Evolutionary conservation across 352 stramenopile genomes (phyloP).

Genomic region (Phytophthora vignae): DNA sequence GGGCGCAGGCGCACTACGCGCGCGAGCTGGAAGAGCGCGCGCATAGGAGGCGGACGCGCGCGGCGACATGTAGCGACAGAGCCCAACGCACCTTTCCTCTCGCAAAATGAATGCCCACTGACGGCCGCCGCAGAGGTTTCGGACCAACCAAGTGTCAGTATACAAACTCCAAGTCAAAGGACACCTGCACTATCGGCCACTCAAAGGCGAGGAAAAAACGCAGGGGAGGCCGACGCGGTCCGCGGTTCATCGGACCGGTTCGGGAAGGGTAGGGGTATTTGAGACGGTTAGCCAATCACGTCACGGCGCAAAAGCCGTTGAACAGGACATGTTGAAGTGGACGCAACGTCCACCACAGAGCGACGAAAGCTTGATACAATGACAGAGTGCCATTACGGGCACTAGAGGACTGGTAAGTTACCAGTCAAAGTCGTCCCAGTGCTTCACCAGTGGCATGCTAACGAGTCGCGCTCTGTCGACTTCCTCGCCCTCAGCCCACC

Average conservation of each 20-base stretch:
- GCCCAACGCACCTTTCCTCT: conserved; percentile 58
- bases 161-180: conserved; percentile 31
- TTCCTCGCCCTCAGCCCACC: background rate
- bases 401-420: background rate
- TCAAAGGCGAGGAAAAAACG: conserved; percentile 29
- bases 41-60: background rate
- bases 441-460: background rate
- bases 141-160: conserved; percentile 43
- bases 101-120: conserved; percentile 56
- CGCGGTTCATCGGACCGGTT: conserved; percentile 33
- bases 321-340: background rate
- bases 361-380: too few species aligned
- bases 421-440: background rate
- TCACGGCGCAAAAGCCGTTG: background rate
- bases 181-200: conserved; percentile 40
- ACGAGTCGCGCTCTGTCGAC: background rate
- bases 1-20: background rate
- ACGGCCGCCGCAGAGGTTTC: conserved; percentile 28
- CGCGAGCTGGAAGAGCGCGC: background rate
- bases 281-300: background rate
- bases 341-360: background rate
- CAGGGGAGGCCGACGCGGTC: conserved; percentile 10
- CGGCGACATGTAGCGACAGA: background rate
- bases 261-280: conserved; percentile 3
- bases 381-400: too few species aligned